phyloP scores from a whole-genome alignment of 495 filamentous ascomycete species.

The Mytilinidion resinicola region DNA sequence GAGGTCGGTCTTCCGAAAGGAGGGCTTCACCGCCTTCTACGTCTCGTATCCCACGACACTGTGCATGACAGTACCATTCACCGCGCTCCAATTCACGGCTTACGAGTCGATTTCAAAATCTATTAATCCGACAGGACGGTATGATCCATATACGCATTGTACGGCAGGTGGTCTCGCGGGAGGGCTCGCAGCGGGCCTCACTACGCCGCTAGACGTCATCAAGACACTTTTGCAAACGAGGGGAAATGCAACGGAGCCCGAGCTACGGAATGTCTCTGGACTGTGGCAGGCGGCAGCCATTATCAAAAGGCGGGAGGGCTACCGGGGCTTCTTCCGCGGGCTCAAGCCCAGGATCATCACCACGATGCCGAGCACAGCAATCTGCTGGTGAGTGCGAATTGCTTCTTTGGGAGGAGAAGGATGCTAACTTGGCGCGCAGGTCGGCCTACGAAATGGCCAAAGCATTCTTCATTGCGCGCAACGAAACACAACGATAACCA shows the following conservation, averaged over 20 bases:
- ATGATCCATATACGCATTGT: constrained; percentile 90
- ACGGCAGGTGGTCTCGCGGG: constrained; percentile 86
- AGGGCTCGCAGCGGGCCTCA: constrained; percentile 85
- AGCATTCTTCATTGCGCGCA: constrained; percentile 55
- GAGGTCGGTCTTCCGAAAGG: constrained; percentile 72
- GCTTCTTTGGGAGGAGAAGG: background rate
- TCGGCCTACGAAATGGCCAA: constrained; percentile 76
- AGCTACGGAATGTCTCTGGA: constrained; percentile 79
- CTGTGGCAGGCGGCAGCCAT: constrained; percentile 75
- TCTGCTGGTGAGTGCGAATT: constrained; percentile 74
- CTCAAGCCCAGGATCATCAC: constrained; percentile 87
- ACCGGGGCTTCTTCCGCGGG: constrained; percentile 84
- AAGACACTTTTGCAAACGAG: constrained; percentile 95
- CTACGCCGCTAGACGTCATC: constrained; percentile 93
- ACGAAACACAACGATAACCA: constrained; percentile 2
- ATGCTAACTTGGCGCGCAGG: constrained; percentile 40
- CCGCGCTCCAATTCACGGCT: constrained; percentile 89
- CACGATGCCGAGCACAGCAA: constrained; percentile 96
- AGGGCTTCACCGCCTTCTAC: constrained; percentile 91
- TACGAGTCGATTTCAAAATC: constrained; percentile 94
- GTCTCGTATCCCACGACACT: constrained; percentile 97
- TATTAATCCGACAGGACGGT: constrained; percentile 76
- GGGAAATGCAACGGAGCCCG: constrained; percentile 69
- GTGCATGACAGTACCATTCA: constrained; percentile 98
- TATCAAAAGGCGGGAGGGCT: constrained; percentile 77